Conservation (phyloP, 176 grass and related monocot genomes). For the Triticum monococcum region DNA sequence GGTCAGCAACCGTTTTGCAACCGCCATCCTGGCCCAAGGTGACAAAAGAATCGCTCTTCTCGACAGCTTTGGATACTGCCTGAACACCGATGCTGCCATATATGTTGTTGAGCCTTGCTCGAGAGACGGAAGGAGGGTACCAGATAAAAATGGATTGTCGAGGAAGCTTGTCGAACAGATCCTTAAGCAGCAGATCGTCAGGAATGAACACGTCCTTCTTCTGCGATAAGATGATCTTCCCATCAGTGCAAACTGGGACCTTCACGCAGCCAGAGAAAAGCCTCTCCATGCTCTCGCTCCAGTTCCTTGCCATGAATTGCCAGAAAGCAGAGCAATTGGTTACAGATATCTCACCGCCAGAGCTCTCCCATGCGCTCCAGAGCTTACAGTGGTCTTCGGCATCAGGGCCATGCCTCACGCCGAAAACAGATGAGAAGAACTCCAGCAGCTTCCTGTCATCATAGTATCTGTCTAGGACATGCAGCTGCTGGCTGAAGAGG, state of each 20-base stretch:
- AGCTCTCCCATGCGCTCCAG: slow-evolving; percentile 59
- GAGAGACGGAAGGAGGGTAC: slow-evolving; percentile 44
- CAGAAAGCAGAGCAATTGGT: slow-evolving; percentile 60
- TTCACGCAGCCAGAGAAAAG: slow-evolving; percentile 35
- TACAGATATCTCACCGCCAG: background rate
- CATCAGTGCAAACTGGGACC: slow-evolving; percentile 37
- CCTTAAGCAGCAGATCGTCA: slow-evolving; percentile 59
- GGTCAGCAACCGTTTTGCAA: background rate
- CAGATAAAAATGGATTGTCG: slow-evolving; percentile 51
- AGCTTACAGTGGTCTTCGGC: slow-evolving; percentile 46
- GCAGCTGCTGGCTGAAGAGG: slow-evolving; percentile 44
- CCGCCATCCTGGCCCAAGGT: background rate
- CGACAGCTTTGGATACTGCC: slow-evolving; percentile 49
- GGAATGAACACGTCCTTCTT: slow-evolving; percentile 62
- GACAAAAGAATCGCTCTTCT: slow-evolving; percentile 37
- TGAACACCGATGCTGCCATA: slow-evolving; percentile 49
- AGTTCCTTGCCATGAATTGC: slow-evolving; percentile 47
- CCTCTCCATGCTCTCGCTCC: slow-evolving; percentile 22
- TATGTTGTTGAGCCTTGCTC: slow-evolving; percentile 38
- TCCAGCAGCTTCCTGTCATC: slow-evolving; percentile 34
- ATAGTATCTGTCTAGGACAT: slow-evolving; percentile 63
- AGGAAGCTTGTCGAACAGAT: slow-evolving; percentile 47
- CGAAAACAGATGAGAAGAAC: slow-evolving; percentile 43
- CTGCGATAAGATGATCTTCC: slow-evolving; percentile 35
- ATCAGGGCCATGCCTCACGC: slow-evolving; percentile 38